phyloP scores from a whole-genome alignment of 345 rosid genomes.

The Garcia nutans region DNA sequence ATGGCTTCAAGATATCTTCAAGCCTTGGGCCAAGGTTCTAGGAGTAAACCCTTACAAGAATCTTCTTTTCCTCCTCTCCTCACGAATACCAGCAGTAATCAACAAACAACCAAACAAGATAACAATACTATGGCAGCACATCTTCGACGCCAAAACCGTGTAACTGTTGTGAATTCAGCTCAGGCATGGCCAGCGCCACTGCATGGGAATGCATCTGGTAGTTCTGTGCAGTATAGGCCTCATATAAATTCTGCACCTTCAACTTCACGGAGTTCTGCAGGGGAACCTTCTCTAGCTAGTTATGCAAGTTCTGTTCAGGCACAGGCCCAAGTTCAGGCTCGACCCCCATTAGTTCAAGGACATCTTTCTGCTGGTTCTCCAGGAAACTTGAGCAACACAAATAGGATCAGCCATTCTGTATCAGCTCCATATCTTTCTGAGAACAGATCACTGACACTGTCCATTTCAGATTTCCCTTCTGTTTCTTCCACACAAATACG shows the following conservation, averaged over 20 bases:
- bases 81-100: slow-evolving; percentile 38
- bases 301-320: slow-evolving; percentile 44
- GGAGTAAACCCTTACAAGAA: slow-evolving; percentile 57
- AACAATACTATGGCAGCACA: slow-evolving; percentile 68
- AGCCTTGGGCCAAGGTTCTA: slow-evolving; percentile 67
- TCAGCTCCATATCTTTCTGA: slow-evolving; percentile 71
- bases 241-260: slow-evolving; percentile 23
- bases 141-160: slow-evolving; percentile 46
- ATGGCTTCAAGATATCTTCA: slow-evolving; percentile 69
- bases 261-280: slow-evolving; percentile 27
- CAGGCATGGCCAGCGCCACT: slow-evolving; percentile 63
- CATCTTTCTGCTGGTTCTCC: slow-evolving; percentile 29
- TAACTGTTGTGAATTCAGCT: slow-evolving; percentile 37
- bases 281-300: slow-evolving; percentile 32
- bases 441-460: slow-evolving; percentile 33
- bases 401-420: slow-evolving; percentile 57
- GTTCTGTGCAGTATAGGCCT: slow-evolving; percentile 30
- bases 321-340: slow-evolving; percentile 26
- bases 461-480: slow-evolving; percentile 69
- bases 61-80: slow-evolving; percentile 93
- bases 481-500: slow-evolving; percentile 53
- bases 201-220: slow-evolving; percentile 34
- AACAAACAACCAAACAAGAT: slow-evolving; percentile 45
- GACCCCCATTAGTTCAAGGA: slow-evolving; percentile 26
- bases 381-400: slow-evolving; percentile 35